Evolutionary conservation across 257 asterid species (phyloP).

Genomic region (Nicotiana undulata): DNA sequence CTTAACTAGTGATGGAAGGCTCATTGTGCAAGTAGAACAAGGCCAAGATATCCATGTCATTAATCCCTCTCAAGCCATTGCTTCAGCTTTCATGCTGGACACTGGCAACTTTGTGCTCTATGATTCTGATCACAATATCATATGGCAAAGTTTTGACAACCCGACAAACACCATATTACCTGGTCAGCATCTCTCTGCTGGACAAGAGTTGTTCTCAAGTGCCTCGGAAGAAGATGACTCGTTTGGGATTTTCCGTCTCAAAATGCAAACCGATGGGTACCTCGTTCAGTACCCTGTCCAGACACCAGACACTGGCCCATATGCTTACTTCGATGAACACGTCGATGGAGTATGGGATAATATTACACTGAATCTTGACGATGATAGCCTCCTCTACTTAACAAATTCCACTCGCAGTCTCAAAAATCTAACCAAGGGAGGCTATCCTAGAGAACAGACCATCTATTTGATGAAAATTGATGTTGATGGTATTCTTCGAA

Average conservation of each 20-base stretch:
- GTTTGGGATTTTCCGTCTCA: slow-evolving; percentile 25
- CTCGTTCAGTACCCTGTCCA: slow-evolving; percentile 40
- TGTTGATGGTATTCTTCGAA: slow-evolving; percentile 33
- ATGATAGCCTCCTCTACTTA: slow-evolving; percentile 38
- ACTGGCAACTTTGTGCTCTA: slow-evolving; percentile 52
- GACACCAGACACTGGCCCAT: neutral
- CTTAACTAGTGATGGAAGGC: slow-evolving; percentile 25
- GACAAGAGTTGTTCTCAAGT: slow-evolving; percentile 20
- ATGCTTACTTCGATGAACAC: slow-evolving; percentile 26
- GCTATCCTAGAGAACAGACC: slow-evolving; percentile 2
- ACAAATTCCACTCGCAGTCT: slow-evolving; percentile 10
- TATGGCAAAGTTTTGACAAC: slow-evolving; percentile 51
- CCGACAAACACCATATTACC: slow-evolving; percentile 45
- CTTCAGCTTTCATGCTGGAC: slow-evolving; percentile 38
- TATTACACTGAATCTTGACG: slow-evolving; percentile 26
- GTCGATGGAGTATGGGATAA: neutral
- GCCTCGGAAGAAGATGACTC: slow-evolving; percentile 26
- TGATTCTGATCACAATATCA: neutral
- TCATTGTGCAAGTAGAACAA: slow-evolving; percentile 18
- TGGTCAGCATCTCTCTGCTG: slow-evolving; percentile 21
- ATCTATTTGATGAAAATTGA: slow-evolving; percentile 33
- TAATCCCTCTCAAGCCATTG: neutral
- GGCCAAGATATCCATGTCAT: neutral
- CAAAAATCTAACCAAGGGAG: slow-evolving; percentile 21
- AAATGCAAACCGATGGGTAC: slow-evolving; percentile 43